Base-by-base conservation (phyloP, 768 basidiomycete species). In the Basidioascus undulatus region DNA sequence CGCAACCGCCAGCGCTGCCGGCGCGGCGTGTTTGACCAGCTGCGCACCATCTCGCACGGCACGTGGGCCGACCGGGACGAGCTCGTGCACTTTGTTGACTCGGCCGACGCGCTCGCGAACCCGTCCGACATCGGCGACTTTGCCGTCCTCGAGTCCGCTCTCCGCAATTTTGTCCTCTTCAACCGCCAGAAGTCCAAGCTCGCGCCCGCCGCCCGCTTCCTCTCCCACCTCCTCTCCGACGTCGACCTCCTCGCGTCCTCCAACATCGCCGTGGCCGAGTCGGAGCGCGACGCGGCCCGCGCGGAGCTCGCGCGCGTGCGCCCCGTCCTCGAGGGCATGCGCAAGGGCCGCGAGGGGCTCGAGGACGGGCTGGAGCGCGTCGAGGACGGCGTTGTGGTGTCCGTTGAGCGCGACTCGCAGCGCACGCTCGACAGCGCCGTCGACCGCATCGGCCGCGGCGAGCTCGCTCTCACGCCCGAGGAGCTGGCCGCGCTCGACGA, bases 81-180 rank as follows among this genome's bases (percentile, higher is more conserved):
- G 56, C 72, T 98, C 32, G 87, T 98, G 3, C 92, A 98, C 60
- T 98, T 96, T 57, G 92, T 98, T 51, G 92, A 98, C 56, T 89
- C 86, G 6, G 73, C 75, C 12, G 56, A 58, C 32, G 55, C 57
- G 32, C 53, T 59, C n/a, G 44, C 56, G 8, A 41, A 40, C 23
- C 30, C 37, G 34, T 21, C 41, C 42, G 31, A 34, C 31, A 58
- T 59, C 41, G 52, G 47, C 15, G 52, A 80, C 1, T 94, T 96
- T 52, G 75, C 76, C 43, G 73, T 80, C 53, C 74, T 98, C 46
- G 87, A 96, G 57, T 72, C 76, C 9, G 71, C 79, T 0, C 64
- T 98, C 27, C 74, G 89, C 15, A 84, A 82, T 0, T 98, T 98
- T 57, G 86, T 98, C 10, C 74, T 96, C 46, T 72, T 76, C 60